A percentile compares a stretch with the other conserved stretches of the same genome.
These are phyloP conservation scores for Drechslerella dactyloides DNA, from an alignment of 2,329 filamentous ascomycete species.

Conservation along the genomic window DNA sequence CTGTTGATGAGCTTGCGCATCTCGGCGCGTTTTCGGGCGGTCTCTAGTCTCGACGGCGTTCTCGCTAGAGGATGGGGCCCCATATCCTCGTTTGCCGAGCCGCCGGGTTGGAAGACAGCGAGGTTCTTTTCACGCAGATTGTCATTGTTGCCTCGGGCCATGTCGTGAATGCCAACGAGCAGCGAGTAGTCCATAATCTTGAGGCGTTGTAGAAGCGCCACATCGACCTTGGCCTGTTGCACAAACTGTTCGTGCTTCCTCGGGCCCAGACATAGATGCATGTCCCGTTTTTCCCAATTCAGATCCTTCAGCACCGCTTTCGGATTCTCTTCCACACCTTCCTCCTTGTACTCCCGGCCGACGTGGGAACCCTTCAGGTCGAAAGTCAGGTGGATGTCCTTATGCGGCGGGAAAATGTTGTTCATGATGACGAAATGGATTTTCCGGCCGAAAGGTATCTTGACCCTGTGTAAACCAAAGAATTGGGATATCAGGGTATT, in stretches of 20 bases:
- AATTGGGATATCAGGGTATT: conserved; percentile 98
- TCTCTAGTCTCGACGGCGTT: conserved; percentile 93
- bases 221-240: conserved; percentile 85
- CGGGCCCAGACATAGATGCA: conserved; percentile 85
- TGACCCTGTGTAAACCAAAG: conserved; percentile 94
- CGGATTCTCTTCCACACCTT: conserved; percentile 84
- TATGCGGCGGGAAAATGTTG: conserved; percentile 95
- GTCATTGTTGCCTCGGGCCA: conserved; percentile 89
- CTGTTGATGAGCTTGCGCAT: conserved; percentile 89
- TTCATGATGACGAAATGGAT: conserved; percentile 99
- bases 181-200: conserved; percentile 99
- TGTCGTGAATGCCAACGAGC: conserved; percentile 89
- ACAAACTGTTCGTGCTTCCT: conserved; percentile 87
- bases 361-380: conserved; percentile 96
- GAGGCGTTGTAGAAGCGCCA: conserved; percentile 80
- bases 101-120: conserved; percentile 63
- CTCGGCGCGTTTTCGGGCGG: conserved; percentile 85
- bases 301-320: conserved; percentile 93
- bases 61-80: conserved; percentile 74
- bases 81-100: conserved; percentile 70
- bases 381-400: conserved; percentile 96
- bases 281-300: conserved; percentile 88
- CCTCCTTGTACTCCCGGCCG: conserved; percentile 87
- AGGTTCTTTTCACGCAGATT: conserved; percentile 88
- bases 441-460: conserved; percentile 97